A percentile compares a stretch with the other conserved stretches of the same genome.
Conservation (phyloP, 345 rosid genomes). For the Brassica carinata region DNA sequence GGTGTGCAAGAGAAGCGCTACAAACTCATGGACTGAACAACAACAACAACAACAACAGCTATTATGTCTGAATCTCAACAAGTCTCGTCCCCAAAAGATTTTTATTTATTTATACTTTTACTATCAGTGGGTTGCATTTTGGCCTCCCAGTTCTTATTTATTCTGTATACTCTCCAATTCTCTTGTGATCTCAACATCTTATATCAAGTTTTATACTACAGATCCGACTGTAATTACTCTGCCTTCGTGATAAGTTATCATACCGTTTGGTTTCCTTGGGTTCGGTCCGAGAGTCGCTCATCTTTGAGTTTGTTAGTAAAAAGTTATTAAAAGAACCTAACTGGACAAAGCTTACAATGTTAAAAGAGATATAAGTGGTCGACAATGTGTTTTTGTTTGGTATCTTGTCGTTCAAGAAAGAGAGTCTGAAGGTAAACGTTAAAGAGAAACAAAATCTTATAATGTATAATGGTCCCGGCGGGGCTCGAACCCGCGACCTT, state of each 20-base stretch:
- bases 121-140: constrained; percentile 6
- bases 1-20: constrained; percentile 99
- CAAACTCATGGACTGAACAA: constrained; percentile 88
- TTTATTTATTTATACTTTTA: background rate
- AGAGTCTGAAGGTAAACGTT: no score
- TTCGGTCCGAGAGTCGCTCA: background rate
- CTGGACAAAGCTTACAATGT: background rate
- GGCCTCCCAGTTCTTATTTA: background rate
- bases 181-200: constrained; percentile 16
- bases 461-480: constrained; percentile 65
- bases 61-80: background rate
- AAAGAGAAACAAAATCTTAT: no score
- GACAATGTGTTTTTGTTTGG: no score
- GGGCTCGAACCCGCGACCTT: constrained; percentile 96
- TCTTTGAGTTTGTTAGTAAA: background rate
- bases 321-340: background rate
- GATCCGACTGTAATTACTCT: background rate
- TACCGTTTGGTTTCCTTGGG: no score
- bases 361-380: background rate
- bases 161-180: background rate
- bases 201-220: constrained; percentile 5
- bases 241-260: background rate
- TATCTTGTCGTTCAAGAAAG: no score
- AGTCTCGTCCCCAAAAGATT: background rate
- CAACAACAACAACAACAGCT: background rate